Evolutionary conservation across 352 stramenopile species (phyloP).

Genomic region (Poterioochromonas sp.): DNA sequence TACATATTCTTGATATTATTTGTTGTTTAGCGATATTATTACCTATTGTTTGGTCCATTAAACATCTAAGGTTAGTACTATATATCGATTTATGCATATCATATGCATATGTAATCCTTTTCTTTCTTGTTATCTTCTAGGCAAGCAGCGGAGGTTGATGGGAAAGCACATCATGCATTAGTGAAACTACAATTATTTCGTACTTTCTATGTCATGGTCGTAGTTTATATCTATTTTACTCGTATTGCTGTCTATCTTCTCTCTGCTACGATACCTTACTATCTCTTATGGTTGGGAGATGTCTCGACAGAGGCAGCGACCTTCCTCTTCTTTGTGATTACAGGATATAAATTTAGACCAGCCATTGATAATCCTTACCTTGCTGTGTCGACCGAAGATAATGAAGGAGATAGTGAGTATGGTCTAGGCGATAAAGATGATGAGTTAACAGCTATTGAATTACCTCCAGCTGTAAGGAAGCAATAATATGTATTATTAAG

Average conservation of each 20-base stretch:
- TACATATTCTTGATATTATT: slow-evolving; percentile 89
- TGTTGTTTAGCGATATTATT: slow-evolving; percentile 90
- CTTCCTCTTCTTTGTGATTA: slow-evolving; percentile 63
- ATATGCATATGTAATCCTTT: no score
- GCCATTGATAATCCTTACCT: slow-evolving; percentile 80
- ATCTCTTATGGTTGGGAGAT: slow-evolving; percentile 48
- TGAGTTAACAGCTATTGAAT: slow-evolving; percentile 27
- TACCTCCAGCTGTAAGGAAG: no score
- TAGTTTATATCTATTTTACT: slow-evolving; percentile 96
- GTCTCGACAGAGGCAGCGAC: slow-evolving; percentile 57
- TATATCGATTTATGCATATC: not conserved
- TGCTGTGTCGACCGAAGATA: slow-evolving; percentile 58
- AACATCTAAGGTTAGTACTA: slow-evolving; percentile 51
- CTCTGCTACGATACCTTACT: slow-evolving; percentile 64
- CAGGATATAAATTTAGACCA: slow-evolving; percentile 76
- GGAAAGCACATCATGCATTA: slow-evolving; percentile 67
- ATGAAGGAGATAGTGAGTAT: slow-evolving; percentile 56
- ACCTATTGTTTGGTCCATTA: slow-evolving; percentile 91
- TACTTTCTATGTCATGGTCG: slow-evolving; percentile 88
- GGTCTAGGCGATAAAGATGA: slow-evolving; percentile 40
- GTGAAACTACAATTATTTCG: slow-evolving; percentile 89
- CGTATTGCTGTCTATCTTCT: slow-evolving; percentile 89
- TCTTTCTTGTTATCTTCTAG: not conserved
- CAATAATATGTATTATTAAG: no score
- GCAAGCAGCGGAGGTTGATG: slow-evolving; percentile 65